Evolutionary conservation across 345 rosid species (phyloP).

Genomic region (Reutealis trisperma): DNA sequence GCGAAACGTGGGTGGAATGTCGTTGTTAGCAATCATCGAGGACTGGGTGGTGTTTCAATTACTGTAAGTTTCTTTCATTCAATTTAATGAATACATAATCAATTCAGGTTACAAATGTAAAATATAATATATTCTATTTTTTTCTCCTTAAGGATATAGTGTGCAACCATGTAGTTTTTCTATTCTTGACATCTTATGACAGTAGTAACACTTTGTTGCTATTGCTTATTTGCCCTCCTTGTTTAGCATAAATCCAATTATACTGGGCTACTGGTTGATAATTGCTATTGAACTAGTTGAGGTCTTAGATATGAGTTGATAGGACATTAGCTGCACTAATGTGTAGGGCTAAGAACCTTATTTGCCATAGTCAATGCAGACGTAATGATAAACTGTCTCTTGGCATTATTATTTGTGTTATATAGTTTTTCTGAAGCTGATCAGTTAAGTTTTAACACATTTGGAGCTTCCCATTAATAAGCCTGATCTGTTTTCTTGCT

Average conservation of each 20-base stretch:
- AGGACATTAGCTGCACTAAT: too few species aligned
- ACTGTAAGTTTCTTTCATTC: constrained; percentile 57
- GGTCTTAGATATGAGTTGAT: too few species aligned
- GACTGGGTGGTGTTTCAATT: constrained; percentile 84
- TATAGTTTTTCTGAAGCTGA: background rate
- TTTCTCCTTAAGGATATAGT: background rate
- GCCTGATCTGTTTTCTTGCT: background rate
- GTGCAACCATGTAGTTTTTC: background rate
- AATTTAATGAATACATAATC: background rate
- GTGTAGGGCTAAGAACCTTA: too few species aligned
- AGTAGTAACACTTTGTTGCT: background rate
- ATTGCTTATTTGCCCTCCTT: background rate
- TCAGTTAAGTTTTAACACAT: too few species aligned
- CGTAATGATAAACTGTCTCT: too few species aligned
- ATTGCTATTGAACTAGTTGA: too few species aligned
- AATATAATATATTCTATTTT: background rate
- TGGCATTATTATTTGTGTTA: too few species aligned
- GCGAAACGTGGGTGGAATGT: constrained; percentile 80
- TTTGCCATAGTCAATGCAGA: too few species aligned
- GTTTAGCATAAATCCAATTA: too few species aligned
- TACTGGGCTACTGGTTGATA: too few species aligned
- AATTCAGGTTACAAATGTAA: background rate
- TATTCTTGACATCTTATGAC: background rate
- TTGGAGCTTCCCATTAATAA: too few species aligned
- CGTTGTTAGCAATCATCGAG: constrained; percentile 88